Conservation (phyloP, 2,329 filamentous ascomycete species). For the Cryphonectria naterciae region DNA sequence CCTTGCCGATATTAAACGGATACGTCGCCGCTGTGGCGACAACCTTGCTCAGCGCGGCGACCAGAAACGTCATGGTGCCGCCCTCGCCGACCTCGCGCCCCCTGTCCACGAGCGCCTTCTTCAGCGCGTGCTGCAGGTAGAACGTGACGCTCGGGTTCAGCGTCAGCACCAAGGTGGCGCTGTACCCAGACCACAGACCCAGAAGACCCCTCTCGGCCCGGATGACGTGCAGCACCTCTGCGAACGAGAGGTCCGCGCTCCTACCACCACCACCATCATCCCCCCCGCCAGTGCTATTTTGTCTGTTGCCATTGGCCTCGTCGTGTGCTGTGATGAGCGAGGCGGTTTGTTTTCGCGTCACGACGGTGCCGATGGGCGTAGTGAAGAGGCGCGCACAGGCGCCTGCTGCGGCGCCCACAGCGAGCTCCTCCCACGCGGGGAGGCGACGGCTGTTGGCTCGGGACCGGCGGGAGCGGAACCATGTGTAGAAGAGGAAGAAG, state of each 20-base stretch:
- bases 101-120: conserved; percentile 59
- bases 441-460: conserved; percentile 47
- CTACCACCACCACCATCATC: too few relatives aligned
- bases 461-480: conserved; percentile 44
- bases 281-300: too few relatives aligned
- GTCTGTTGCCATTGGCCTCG: conserved; percentile 36
- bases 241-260: conserved; percentile 42
- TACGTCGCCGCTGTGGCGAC: conserved; percentile 79
- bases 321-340: conserved; percentile 38
- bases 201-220: conserved; percentile 68
- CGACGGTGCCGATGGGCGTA: conserved; percentile 80
- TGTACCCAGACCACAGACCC: conserved; percentile 89
- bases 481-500: conserved; percentile 74
- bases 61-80: conserved; percentile 46
- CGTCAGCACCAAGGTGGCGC: conserved; percentile 76
- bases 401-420: conserved; percentile 73
- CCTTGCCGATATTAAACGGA: conserved; percentile 84
- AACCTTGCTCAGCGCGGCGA: conserved; percentile 78
- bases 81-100: conserved; percentile 38
- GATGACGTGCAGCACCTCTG: conserved; percentile 67
- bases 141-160: conserved; percentile 88
- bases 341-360: conserved; percentile 79
- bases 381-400: conserved; percentile 76
- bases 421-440: conserved; percentile 71
- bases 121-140: conserved; percentile 75